A percentile compares a stretch with the other conserved stretches of the same genome.
These are phyloP conservation scores for Pseudozyma hubeiensis DNA, from an alignment of 1,284 basidiomycete species.

Conservation along the genomic window DNA sequence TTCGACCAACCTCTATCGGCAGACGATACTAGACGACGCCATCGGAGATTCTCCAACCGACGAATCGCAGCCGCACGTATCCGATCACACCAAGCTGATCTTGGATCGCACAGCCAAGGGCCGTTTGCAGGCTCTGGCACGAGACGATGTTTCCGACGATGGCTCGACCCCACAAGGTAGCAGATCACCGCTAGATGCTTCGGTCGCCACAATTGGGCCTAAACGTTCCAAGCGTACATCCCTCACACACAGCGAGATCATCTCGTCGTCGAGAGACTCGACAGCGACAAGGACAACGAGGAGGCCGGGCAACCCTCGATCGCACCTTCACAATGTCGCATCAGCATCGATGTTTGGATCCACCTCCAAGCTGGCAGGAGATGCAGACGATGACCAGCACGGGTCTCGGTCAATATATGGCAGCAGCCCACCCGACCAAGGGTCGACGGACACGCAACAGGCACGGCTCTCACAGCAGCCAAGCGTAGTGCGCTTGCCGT, in stretches of 20 bases:
- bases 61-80: neutral
- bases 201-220: constrained; percentile 37
- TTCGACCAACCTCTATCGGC: no score
- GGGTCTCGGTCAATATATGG: neutral
- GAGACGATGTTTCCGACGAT: constrained; percentile 29
- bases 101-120: constrained; percentile 29
- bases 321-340: constrained; percentile 27
- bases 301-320: constrained; percentile 16
- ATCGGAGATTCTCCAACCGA: neutral
- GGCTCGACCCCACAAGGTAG: constrained; percentile 46
- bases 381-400: neutral
- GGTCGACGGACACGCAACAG: constrained; percentile 3
- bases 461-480: neutral
- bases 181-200: constrained; percentile 39
- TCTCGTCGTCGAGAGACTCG: constrained; percentile 16
- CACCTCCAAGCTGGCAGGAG: neutral
- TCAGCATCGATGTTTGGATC: constrained; percentile 18
- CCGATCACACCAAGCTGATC: neutral
- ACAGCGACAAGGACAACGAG: constrained; percentile 2
- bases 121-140: constrained; percentile 19
- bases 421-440: constrained; percentile 12
- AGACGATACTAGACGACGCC: neutral
- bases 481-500: neutral
- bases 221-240: constrained; percentile 20
- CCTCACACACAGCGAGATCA: constrained; percentile 38